Base-by-base conservation (phyloP, 2,329 filamentous ascomycete species). In the Arthrocladium fulminans region DNA sequence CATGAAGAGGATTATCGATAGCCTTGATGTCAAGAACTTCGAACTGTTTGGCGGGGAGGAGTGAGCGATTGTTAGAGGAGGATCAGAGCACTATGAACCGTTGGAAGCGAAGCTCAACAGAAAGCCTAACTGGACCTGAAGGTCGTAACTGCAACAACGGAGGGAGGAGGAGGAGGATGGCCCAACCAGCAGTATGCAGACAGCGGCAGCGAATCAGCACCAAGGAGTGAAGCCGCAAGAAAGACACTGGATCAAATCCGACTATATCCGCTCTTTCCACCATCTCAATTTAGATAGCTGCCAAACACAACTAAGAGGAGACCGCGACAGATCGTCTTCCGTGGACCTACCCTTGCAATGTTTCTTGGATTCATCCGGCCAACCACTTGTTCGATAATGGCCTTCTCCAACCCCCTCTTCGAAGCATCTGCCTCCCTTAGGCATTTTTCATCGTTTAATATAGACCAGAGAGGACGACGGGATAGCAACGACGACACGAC, bases 11-110 rank as follows among this genome's bases (percentile, higher is more conserved):
- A 80, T 94, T 56, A 79, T 86, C 73, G 75, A 79, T 61, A 83
- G 75, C 0, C 83, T 96, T 59, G 79, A 84, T 60, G 76, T 96
- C 49, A 81, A 81, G 67, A 84, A 95, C 62, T 94, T 86, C 84
- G 74, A 72, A 0, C 68, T 95, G 32, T 95, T 94, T 61, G 70
- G 61, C 43, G 65, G 54, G 23, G 53, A 23, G 35, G 29, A 45
- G 25, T 38, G 30, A 45, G 24, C n/a, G n/a, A n/a, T n/a, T n/a
- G n/a, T n/a, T n/a, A n/a, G n/a, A n/a, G n/a, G n/a, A n/a, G n/a
- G n/a, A n/a, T n/a, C n/a, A n/a, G n/a, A n/a, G n/a, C n/a, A n/a
- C 17, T 29, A 32, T 8, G 23, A 20, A 38, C 27, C 13, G 27
- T 29, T 29, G 27, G 7, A 7, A 29, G 27, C 27, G 27, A 29